A percentile compares a stretch with the other conserved stretches of the same genome.
phyloP scores from a whole-genome alignment of 1,284 basidiomycete genomes.

The Cryptococcus hybrid region DNA sequence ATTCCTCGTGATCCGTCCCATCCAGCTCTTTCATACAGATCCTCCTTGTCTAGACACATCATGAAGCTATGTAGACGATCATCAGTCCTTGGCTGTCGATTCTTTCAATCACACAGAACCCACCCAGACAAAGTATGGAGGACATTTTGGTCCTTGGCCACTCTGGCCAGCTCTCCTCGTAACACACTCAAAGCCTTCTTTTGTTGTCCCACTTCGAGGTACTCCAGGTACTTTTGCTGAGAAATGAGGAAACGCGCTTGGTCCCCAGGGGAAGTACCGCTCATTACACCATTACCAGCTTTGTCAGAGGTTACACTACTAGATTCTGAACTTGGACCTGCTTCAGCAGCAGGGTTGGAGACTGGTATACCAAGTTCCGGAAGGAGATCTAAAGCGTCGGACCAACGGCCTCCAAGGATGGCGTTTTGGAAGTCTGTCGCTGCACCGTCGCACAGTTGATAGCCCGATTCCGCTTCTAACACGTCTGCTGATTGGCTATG shows the following conservation, averaged over 20 bases:
- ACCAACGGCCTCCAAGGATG: slow-evolving; percentile 81
- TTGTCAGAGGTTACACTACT: slow-evolving; percentile 27
- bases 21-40: slow-evolving; percentile 72
- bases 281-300: slow-evolving; percentile 19
- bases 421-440: slow-evolving; percentile 79
- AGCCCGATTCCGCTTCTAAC: slow-evolving; percentile 90
- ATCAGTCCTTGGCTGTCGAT: neutral
- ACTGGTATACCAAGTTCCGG: slow-evolving; percentile 60
- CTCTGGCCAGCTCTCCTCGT: slow-evolving; percentile 79
- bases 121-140: slow-evolving; percentile 72
- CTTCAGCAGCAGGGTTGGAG: neutral
- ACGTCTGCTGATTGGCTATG: slow-evolving; percentile 80
- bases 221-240: slow-evolving; percentile 94
- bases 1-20: slow-evolving; percentile 86
- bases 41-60: slow-evolving; percentile 82
- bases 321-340: slow-evolving; percentile 19
- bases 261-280: slow-evolving; percentile 49
- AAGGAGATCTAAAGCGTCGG: slow-evolving; percentile 71
- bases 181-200: slow-evolving; percentile 81
- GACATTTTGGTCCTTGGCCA: slow-evolving; percentile 71
- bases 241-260: slow-evolving; percentile 82
- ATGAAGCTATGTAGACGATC: slow-evolving; percentile 60
- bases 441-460: slow-evolving; percentile 72
- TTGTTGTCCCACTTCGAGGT: slow-evolving; percentile 78
- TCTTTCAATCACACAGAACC: slow-evolving; percentile 30